Evolutionary conservation across 2,329 filamentous ascomycete species (phyloP), one percentile per base, ranked within the genome.

Genomic region (Orbilia javanica): DNA sequence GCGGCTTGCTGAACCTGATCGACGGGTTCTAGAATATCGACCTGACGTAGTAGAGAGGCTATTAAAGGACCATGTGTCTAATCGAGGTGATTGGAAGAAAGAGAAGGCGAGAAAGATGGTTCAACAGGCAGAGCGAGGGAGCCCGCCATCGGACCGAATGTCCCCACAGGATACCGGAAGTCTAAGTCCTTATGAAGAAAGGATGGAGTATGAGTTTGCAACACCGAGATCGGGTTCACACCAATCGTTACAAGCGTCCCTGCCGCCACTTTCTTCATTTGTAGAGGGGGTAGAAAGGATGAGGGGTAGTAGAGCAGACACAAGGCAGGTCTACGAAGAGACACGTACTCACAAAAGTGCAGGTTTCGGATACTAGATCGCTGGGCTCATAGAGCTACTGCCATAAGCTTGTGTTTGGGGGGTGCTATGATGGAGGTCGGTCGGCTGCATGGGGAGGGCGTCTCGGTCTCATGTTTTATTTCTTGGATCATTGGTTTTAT

Each of bases 71-170:
- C 73, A 77, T 62, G 73, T 77, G 39, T 77, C 73, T 4, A 77
- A 77, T 22, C 48, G 73, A 27, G 73, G 73, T 3, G 73, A 77
- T 39, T 77, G 73, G 73, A 77, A 77, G 27, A 77, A 77, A 31
- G 73, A 77, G 29, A 77, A 77, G 27, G 73, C 73, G 3, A 48
- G 73, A 25, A 77, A 77, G 66, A 71, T 66, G 57, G 29, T 44
- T 36, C 73, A 77, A 46, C 72, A 69, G 13, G 31, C 53, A 55
- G 63, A 69, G 20, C 55, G 72, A 3, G 22, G 53, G 10, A 69
- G 64, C 13, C 64, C 72, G n/a, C 57, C 64, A 8, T 65, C 48
- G 25, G 73, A 71, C 0, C 48, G 60, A 66, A 71, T 53, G 10
- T 71, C 73, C 22, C 73, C 66, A 31, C 73, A 67, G 29, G 60